Evolutionary conservation across 1,139 yeast species (phyloP).

Genomic region (Pneumocystis murina): DNA sequence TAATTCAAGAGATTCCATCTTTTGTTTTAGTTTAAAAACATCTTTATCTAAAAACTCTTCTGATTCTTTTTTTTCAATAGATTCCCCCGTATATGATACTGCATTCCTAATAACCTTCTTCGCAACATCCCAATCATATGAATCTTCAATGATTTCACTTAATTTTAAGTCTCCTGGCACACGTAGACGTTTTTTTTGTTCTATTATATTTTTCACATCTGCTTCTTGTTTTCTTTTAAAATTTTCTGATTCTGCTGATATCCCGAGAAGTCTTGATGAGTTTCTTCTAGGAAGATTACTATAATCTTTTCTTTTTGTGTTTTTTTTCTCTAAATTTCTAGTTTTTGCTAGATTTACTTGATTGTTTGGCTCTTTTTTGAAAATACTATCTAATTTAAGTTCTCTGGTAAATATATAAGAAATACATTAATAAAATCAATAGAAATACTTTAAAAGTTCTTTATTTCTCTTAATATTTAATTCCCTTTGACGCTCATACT

Average conservation of each 20-base stretch:
- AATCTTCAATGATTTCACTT: constrained; percentile 9
- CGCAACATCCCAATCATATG: constrained; percentile 6
- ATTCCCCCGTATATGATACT: constrained; percentile 27
- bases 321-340: constrained; percentile 8
- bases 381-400: constrained; percentile 1
- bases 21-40: not conserved
- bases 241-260: constrained; percentile 19
- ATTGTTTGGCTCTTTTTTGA: constrained; percentile 1
- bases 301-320: constrained; percentile 9
- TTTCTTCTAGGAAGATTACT: constrained; percentile 19
- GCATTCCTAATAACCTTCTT: constrained; percentile 2
- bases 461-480: constrained; percentile 45
- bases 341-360: constrained; percentile 1
- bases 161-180: constrained; percentile 11
- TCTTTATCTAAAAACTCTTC: constrained; percentile 22
- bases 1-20: constrained; percentile 17
- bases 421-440: constrained; percentile 20
- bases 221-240: constrained; percentile 15
- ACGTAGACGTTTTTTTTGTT: constrained; percentile 14
- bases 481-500: constrained; percentile 55
- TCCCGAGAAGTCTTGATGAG: constrained; percentile 25
- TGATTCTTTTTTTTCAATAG: constrained; percentile 22
- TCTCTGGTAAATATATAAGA: not conserved
- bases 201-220: constrained; percentile 13
- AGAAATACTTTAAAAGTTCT: constrained; percentile 36